phyloP scores from a whole-genome alignment of 805 yeast genomes.

The Teunomyces aglyptinius region DNA sequence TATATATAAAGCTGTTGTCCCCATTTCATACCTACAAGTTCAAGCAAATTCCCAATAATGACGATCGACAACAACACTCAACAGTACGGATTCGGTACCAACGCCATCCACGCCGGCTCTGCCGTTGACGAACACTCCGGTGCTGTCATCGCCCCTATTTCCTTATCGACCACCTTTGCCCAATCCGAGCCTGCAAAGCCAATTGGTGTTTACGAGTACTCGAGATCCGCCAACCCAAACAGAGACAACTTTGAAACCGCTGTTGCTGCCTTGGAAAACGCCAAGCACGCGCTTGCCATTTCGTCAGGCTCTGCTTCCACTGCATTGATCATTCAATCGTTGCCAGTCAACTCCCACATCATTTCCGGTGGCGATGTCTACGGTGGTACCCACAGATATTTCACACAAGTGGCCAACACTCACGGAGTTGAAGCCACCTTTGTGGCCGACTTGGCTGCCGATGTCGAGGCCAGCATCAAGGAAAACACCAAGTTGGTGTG shows the following conservation, averaged over 20 bases:
- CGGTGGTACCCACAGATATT: constrained; percentile 90
- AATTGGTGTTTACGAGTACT: constrained; percentile 76
- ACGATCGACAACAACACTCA: constrained; percentile 31
- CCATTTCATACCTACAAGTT: not conserved
- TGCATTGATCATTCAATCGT: constrained; percentile 69
- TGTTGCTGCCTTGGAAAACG: constrained; percentile 76
- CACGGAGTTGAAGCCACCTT: constrained; percentile 73
- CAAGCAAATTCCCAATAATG: constrained; percentile 23
- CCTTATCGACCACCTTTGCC: constrained; percentile 81
- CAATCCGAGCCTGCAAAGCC: constrained; percentile 77
- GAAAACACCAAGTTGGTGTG: constrained; percentile 74
- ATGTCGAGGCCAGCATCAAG: constrained; percentile 54
- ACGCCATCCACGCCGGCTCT: constrained; percentile 83
- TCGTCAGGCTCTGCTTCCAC: constrained; percentile 87
- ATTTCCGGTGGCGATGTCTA: constrained; percentile 82
- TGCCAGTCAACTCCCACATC: constrained; percentile 71
- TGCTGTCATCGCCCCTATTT: constrained; percentile 82
- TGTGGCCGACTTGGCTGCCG: constrained; percentile 60
- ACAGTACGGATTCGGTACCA: constrained; percentile 64
- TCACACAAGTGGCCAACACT: constrained; percentile 77
- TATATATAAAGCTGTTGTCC: not conserved
- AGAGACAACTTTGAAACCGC: constrained; percentile 78
- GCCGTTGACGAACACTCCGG: constrained; percentile 71
- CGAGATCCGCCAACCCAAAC: constrained; percentile 85
- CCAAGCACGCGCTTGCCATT: constrained; percentile 71